phyloP scores from a whole-genome alignment of 257 asterid genomes.

The Solanum lignicaule region DNA sequence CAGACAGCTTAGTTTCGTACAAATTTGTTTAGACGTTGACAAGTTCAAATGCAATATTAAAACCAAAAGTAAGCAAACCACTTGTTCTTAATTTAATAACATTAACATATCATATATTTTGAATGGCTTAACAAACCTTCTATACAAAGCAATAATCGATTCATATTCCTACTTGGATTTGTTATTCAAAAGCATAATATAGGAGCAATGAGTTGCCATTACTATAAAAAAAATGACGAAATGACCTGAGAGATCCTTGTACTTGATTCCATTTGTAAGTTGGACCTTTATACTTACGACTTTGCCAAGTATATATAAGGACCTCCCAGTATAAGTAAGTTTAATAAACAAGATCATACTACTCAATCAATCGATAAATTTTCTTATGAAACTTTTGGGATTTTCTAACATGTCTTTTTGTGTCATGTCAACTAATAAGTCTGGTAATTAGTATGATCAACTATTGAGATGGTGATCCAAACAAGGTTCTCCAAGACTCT shows the following conservation, averaged over 20 bases:
- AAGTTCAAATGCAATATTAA: not conserved
- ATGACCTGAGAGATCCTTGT: too few relatives aligned
- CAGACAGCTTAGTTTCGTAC: not conserved
- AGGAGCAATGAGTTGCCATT: not conserved
- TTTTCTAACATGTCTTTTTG: not conserved
- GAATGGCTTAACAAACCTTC: not conserved
- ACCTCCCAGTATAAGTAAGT: not conserved
- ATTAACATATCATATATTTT: not conserved
- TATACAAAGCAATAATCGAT: not conserved
- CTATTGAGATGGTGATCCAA: not conserved
- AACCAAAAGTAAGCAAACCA: not conserved
- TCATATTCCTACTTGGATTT: not conserved
- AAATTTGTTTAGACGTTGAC: not conserved
- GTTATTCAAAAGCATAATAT: not conserved
- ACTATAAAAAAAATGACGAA: too few relatives aligned
- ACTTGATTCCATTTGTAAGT: not conserved
- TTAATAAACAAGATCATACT: not conserved
- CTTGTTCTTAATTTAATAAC: not conserved
- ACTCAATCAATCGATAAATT: not conserved
- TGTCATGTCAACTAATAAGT: not conserved
- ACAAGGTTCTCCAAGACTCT: too few relatives aligned
- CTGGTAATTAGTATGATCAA: not conserved
- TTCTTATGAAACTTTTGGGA: not conserved
- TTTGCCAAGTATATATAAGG: not conserved
- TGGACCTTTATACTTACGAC: rapidly evolving